Conservation (phyloP, 352 stramenopile species). For the Pythium sp. region DNA sequence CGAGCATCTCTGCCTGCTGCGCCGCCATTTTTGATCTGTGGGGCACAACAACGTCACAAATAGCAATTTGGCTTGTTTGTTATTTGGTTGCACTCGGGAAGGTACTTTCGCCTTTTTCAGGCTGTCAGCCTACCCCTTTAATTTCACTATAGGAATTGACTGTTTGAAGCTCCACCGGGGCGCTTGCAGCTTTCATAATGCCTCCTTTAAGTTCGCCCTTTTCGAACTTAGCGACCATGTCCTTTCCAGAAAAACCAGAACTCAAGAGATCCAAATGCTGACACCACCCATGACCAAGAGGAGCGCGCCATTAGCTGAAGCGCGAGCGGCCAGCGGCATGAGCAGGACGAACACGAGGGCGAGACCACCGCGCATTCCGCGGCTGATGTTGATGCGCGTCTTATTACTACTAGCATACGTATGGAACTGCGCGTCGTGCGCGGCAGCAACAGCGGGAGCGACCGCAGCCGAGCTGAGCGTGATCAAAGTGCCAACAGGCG, state of each 20-base stretch:
- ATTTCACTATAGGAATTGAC: too few species aligned
- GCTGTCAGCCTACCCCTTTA: too few species aligned
- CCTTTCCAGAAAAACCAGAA: background rate
- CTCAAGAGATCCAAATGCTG: background rate
- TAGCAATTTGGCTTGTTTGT: background rate
- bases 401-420: background rate
- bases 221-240: background rate
- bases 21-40: slow-evolving; percentile 1
- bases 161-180: too few species aligned
- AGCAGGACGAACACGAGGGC: background rate
- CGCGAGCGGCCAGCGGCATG: background rate
- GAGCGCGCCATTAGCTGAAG: background rate
- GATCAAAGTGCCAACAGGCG: slow-evolving; percentile 52
- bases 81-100: background rate
- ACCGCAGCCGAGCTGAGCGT: slow-evolving; percentile 8
- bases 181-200: too few species aligned
- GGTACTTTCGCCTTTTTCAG: too few species aligned
- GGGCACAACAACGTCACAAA: background rate
- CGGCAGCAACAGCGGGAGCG: background rate
- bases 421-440: background rate
- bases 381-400: background rate
- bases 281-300: background rate
- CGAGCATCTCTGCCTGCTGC: slow-evolving; percentile 32
- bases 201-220: too few species aligned
- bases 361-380: too few species aligned